Percentiles rank a stretch among this genome's conserved stretches.
phyloP scores from a whole-genome alignment of 768 basidiomycete genomes.

The Rubroboletus pulcherrimus region DNA sequence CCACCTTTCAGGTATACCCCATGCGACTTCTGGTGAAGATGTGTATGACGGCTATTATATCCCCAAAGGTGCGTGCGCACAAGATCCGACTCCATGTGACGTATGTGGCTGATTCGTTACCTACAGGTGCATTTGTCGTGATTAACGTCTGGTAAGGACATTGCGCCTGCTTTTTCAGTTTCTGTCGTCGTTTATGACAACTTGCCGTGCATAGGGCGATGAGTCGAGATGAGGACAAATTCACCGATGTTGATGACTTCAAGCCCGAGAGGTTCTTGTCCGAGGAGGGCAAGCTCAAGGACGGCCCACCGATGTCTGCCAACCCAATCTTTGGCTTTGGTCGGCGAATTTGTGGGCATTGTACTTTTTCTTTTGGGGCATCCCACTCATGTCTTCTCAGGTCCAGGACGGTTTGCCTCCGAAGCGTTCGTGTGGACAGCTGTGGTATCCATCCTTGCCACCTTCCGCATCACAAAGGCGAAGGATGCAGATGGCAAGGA shows the following conservation, averaged over 20 bases:
- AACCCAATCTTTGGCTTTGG: conserved; percentile 27
- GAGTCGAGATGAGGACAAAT: conserved; percentile 15
- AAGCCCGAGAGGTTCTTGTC: conserved; percentile 26
- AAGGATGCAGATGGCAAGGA: conserved; percentile 20
- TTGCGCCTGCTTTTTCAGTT: not conserved
- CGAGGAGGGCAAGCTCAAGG: conserved; percentile 10
- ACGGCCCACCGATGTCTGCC: conserved; percentile 4
- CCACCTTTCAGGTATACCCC: conserved; percentile 20
- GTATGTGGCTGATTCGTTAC: conserved; percentile 1
- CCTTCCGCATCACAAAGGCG: conserved; percentile 21
- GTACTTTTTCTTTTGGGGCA: too few species aligned
- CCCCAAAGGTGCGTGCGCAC: conserved; percentile 33
- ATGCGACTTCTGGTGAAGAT: conserved; percentile 22
- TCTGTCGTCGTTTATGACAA: not conserved
- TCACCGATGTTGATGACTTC: conserved; percentile 21
- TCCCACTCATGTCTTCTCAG: not conserved
- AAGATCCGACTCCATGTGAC: not conserved
- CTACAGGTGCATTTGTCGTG: conserved; percentile 28
- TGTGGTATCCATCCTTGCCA: conserved; percentile 21
- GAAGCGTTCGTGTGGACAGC: conserved; percentile 23
- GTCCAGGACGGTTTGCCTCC: conserved; percentile 23
- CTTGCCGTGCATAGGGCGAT: conserved; percentile 18
- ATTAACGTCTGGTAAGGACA: conserved; percentile 33
- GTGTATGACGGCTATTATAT: conserved; percentile 36
- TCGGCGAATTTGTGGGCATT: conserved; percentile 21